Evolutionary conservation across 352 stramenopile species (phyloP), one percentile per base, ranked within the genome.

Genomic region (Globisporangium emineosum): DNA sequence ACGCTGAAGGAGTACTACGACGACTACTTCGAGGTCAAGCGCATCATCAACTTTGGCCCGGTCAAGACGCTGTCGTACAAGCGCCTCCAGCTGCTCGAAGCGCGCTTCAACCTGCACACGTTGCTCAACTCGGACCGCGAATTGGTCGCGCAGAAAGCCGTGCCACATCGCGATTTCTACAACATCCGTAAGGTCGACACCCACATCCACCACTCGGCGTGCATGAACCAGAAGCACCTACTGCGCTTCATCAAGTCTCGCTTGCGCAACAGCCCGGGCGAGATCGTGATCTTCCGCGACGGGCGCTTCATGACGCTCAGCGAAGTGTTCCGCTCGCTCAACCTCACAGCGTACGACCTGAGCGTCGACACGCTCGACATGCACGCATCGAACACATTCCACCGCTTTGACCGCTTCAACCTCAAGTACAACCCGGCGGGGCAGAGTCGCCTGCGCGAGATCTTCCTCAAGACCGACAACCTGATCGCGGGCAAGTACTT

Each of bases 381-480:
- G 78, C 89, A 99, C 69, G 97, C 97, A n/a, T 97, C 98, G 82
- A 99, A 99, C 74, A 98, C 94, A 50, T 99, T 99, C 81, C 97
- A 99, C 69, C 87, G 97, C 65, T 99, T 99, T 78, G 98, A 99
- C 72, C 97, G 98, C 40, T 99, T 99, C 73, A 99, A 99, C 76
- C 79, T 98, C 47, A 99, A 99, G 81, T 99, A 99, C 79, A 99
- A 98, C 77, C 98, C 97, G 25, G 76, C 95, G 67, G 96, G 76
- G 45, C 91, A 99, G 75, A 94, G 79, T 77, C 83, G 90, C 15
- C 88, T 99, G 76, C 77, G 97, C 25, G 94, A 98, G 68, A 99
- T 99, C 66, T 99, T 99, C 71, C 77, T 99, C 21, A 99, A 99
- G 81, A 98, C 94, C 1, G 95, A 98, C 75, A 99, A 99, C 76